These are phyloP conservation scores for Rhodotorula sp. DNA, from an alignment of 1,284 basidiomycete genomes.

Conservation along the genomic window DNA sequence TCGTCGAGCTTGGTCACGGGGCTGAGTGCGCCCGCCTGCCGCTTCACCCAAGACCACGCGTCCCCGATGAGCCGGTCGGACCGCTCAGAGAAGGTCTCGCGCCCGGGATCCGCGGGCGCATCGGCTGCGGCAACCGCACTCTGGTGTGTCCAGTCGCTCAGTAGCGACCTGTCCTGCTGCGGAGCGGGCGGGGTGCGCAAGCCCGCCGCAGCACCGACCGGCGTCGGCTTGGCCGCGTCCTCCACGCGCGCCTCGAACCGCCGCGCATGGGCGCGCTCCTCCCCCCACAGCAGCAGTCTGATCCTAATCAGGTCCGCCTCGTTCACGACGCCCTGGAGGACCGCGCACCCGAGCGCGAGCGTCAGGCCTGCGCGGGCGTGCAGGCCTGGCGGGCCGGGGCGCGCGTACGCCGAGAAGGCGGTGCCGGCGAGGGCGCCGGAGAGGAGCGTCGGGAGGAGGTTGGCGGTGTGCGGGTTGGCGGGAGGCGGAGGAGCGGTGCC, in stretches of 20 bases:
- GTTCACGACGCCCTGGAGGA: slow-evolving; percentile 37
- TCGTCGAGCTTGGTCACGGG: slow-evolving; percentile 33
- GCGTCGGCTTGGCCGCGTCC: neutral
- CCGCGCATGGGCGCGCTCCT: slow-evolving; percentile 8
- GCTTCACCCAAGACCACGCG: slow-evolving; percentile 10
- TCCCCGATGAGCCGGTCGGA: slow-evolving; percentile 28
- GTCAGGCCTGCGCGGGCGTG: slow-evolving; percentile 32
- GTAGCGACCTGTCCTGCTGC: neutral
- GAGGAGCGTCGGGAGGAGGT: slow-evolving; percentile 32
- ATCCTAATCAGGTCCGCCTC: slow-evolving; percentile 34
- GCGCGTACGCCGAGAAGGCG: slow-evolving; percentile 29
- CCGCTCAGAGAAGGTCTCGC: slow-evolving; percentile 38
- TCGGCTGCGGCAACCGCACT: neutral
- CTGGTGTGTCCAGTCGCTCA: slow-evolving; percentile 7
- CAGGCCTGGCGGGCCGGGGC: neutral
- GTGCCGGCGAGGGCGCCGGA: slow-evolving; percentile 34
- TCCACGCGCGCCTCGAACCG: neutral
- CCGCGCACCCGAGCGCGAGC: slow-evolving; percentile 31
- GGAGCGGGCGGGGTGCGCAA: neutral
- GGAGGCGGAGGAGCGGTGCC: neutral
- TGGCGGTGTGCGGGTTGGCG: slow-evolving; percentile 25
- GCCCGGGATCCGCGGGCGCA: slow-evolving; percentile 21
- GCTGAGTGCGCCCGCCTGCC: neutral
- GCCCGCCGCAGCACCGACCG: neutral
- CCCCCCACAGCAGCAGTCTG: slow-evolving; percentile 20